These are phyloP conservation scores for Mentha longifolia DNA, from an alignment of 257 asterid genomes.

Conservation along the genomic window DNA sequence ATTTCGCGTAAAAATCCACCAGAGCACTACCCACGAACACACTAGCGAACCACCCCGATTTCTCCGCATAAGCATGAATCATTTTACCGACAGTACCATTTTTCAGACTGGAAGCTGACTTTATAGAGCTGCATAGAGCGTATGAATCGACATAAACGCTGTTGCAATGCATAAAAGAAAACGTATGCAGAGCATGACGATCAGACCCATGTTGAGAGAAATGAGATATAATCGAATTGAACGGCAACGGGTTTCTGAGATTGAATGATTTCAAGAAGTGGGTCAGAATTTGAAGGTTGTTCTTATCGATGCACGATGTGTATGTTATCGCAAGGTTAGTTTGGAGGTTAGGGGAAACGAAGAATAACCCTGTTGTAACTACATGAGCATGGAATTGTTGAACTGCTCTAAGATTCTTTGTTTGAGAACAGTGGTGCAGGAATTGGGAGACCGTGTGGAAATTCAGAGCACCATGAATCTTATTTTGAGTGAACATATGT, in stretches of 20 bases:
- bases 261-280: conserved; percentile 55
- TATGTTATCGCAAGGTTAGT: conserved; percentile 55
- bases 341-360: conserved; percentile 64
- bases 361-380: conserved; percentile 53
- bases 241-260: conserved; percentile 62
- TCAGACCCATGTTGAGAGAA: conserved; percentile 62
- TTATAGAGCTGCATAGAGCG: conserved; percentile 59
- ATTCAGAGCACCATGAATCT: conserved; percentile 36
- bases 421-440: conserved; percentile 51
- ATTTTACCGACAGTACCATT: conserved; percentile 44
- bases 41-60: conserved; percentile 69
- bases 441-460: conserved; percentile 47
- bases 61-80: conserved; percentile 56
- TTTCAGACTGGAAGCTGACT: conserved; percentile 47
- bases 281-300: conserved; percentile 34
- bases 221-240: conserved; percentile 71
- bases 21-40: conserved; percentile 81
- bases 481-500: conserved; percentile 28
- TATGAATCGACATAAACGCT: conserved; percentile 67
- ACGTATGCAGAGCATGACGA: conserved; percentile 55
- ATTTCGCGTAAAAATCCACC: conserved; percentile 59
- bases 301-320: conserved; percentile 35
- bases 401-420: conserved; percentile 52
- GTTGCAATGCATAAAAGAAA: conserved; percentile 66
- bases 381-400: conserved; percentile 54